phyloP scores from a whole-genome alignment of 495 filamentous ascomycete species.

The Talaromyces stipitatus region DNA sequence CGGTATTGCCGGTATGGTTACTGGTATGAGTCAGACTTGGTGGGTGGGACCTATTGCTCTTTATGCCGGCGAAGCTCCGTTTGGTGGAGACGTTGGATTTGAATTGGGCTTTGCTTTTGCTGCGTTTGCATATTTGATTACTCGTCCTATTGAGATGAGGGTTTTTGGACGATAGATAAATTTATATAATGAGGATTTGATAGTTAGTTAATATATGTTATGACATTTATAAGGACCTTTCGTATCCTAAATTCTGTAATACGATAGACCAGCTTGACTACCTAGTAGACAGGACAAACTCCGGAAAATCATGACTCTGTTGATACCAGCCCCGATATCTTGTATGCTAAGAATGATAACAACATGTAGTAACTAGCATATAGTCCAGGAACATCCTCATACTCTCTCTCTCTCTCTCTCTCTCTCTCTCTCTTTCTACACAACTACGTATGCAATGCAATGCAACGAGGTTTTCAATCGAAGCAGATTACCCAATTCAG shows the following conservation, averaged over 20 bases:
- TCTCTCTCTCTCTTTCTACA: too few species aligned
- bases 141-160: conserved; percentile 30
- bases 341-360: too few species aligned
- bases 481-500: background rate
- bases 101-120: conserved; percentile 50
- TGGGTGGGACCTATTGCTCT: conserved; percentile 64
- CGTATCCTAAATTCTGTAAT: background rate
- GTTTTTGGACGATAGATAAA: conserved; percentile 23
- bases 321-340: too few species aligned
- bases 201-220: background rate
- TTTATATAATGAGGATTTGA: background rate
- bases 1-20: conserved; percentile 64
- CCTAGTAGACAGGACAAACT: background rate
- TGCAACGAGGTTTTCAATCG: too few species aligned
- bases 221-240: background rate
- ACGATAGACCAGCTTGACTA: background rate
- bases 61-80: conserved; percentile 46
- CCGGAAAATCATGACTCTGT: background rate
- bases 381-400: too few species aligned
- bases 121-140: conserved; percentile 18
- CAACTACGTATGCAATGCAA: too few species aligned
- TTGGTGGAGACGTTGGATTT: conserved; percentile 70
- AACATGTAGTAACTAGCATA: too few species aligned
- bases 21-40: conserved; percentile 75
- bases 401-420: too few species aligned